Evolutionary conservation across 306 rosid genomes (phyloP), one percentile per base, ranked within the genome.

Genomic region (Sicyos edulis): DNA sequence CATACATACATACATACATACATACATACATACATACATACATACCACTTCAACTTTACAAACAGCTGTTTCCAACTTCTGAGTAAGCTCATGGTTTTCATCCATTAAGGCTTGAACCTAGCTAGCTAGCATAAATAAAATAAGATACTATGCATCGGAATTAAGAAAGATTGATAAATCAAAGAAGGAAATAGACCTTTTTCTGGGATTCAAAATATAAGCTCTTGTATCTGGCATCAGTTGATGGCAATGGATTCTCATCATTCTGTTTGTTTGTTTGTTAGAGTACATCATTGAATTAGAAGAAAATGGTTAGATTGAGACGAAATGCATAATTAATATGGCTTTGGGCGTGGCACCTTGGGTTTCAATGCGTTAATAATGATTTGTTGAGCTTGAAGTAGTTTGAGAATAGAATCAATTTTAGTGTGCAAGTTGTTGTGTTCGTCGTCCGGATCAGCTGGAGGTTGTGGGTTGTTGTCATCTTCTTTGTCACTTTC

Each of bases 21-120:
- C 97, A n/a, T 26, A 26, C 29, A 26, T 26, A 26, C 29, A 26
- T 26, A 26, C 29, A 26, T 26, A 32, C 37, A 32, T 32, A 26
- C 89, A 71, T 89, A 92, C 97, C 80, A 81, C 83, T 86, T 88
- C 92, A 73, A 82, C 40, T 84, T 86, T 89, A 37, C 81, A 81
- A 42, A 78, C 78, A 70, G 89, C 88, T 70, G 49, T 74, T 80
- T 81, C 85, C 61, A 88, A 71, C 80, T 89, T 83, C 64, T 32
- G 75, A 40, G 76, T 21, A 63, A 89, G 90, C 81, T 69, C 72
- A 8, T 2, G 68, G 71, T 84, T 87, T 74, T 86, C 90, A 11
- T 75, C 75, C 50, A 73, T 74, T 61, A 88, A 71, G 69, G 75
- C 80, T 70, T 86, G 88, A 75, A 81, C 53, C 97, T 92, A 26